Base-by-base conservation (phyloP, 371 early-diverging fungal species). In the Apophysomyces trapeziformis region DNA sequence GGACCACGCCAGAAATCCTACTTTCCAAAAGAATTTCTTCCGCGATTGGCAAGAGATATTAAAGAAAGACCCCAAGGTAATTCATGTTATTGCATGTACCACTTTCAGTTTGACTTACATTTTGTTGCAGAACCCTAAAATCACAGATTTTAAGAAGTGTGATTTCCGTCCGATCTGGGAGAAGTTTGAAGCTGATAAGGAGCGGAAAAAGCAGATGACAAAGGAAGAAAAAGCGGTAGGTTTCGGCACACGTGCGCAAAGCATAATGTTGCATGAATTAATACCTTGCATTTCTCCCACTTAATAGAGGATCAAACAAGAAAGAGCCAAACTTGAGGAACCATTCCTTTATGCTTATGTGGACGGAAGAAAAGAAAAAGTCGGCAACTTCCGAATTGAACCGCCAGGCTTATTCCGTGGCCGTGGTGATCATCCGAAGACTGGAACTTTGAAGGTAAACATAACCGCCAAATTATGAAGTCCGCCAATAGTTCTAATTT, bases 401-500 rank as follows among this genome's bases (percentile, higher is more conserved):
- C 99, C 99, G 37, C 99, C 99, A 37, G 92, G 91, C 21, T 79
- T 99, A 54, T 99, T 98, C 86, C 91, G 98, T 71, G 99, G 99
- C 18, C 91, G 99, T 64, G 99, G 99, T 44, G 91, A 89, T 46
- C 99, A 98, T 73, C 99, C 98, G 7, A 95, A 95, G 79, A 95
- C 96, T 0, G 99, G 99, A 18, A 87, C 74, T 61, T 77, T 96
- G 58, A 98, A 98, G 89, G 91, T 90, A 78, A 50, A 38, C 16
- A 54, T 5, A 63, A n/a, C 35, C 38, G 37, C 26, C 38, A 4
- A 12, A 35, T 58, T 38, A 16, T 67, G 21, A 50, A 50, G 60
- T 18, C 59, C 57, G 57, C 21, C 21, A 8, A 21, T 50, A 7
- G 21, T 50, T 50, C 54, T 50, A 50, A 50, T 50, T 50, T 50